These are phyloP conservation scores for Diaporthe vexans DNA, from an alignment of 2,329 filamentous ascomycete species.

Conservation along the genomic window DNA sequence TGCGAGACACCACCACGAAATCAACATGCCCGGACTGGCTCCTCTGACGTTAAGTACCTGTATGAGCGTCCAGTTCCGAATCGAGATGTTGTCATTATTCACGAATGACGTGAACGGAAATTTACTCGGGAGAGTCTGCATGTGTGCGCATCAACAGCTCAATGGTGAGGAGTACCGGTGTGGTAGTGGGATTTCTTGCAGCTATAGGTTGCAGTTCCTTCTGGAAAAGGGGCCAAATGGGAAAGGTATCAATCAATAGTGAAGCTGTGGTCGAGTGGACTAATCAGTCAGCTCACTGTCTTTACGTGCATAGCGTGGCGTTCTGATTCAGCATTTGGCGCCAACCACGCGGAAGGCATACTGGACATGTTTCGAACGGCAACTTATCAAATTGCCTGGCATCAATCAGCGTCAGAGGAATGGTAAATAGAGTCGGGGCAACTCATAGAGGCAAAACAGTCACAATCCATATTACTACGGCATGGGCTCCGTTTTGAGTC, in stretches of 20 bases:
- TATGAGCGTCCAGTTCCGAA: conserved; percentile 37
- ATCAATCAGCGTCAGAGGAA: conserved; percentile 8
- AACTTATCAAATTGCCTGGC: not conserved
- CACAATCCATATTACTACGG: not conserved
- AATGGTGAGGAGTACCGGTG: not conserved
- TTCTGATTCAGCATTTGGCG: not conserved
- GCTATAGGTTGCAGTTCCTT: not conserved
- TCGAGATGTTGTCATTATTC: conserved; percentile 35
- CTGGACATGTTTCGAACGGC: not conserved
- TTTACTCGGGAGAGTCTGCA: not conserved
- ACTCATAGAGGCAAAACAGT: not conserved
- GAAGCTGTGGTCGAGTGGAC: not conserved
- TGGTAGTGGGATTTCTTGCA: not conserved
- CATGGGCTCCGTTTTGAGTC: not conserved
- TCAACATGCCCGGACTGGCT: conserved; percentile 8
- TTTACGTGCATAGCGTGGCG: conserved; percentile 31
- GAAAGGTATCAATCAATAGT: not conserved
- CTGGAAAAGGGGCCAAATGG: not conserved
- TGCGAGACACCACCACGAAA: conserved; percentile 22
- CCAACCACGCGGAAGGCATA: not conserved
- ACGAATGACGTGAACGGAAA: not conserved
- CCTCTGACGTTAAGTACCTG: conserved; percentile 36
- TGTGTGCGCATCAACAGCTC: not conserved
- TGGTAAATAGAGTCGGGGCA: not conserved
- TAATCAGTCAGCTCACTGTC: not conserved